Conservation (phyloP, 495 filamentous ascomycete species). For the Xylaria bambusicola region DNA sequence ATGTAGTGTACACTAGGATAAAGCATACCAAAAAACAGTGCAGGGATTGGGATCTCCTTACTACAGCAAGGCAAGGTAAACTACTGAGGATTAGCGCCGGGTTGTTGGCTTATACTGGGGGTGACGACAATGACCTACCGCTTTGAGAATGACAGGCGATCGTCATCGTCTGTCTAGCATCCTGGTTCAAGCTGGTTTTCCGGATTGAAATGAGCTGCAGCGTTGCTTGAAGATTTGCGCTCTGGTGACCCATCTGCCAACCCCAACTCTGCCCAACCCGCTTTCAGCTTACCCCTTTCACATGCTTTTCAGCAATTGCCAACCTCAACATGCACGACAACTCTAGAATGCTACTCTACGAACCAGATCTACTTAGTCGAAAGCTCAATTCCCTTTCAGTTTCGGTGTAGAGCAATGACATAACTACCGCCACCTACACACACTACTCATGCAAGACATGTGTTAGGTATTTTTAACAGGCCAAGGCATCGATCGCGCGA, state of each 20-base stretch:
- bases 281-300: slow-evolving; percentile 1
- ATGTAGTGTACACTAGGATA: neutral
- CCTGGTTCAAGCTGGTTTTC: too few relatives aligned
- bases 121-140: slow-evolving; percentile 17
- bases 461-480: neutral
- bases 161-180: neutral
- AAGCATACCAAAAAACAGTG: neutral
- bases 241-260: neutral
- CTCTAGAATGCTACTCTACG: neutral
- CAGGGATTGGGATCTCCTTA: slow-evolving; percentile 3
- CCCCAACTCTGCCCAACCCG: neutral
- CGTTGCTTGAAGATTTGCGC: slow-evolving; percentile 4
- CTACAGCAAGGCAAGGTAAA: neutral
- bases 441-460: slow-evolving; percentile 5
- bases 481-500: neutral
- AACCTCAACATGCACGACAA: too few relatives aligned
- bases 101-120: neutral
- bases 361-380: neutral
- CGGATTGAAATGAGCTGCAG: neutral
- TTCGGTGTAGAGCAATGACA: neutral
- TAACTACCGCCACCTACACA: too few relatives aligned
- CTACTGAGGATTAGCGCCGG: slow-evolving; percentile 11
- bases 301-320: neutral
- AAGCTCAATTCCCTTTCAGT: neutral
- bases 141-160: slow-evolving; percentile 8